Conservation (phyloP, 495 filamentous ascomycete species). For the Talaromyces thailandensis region DNA sequence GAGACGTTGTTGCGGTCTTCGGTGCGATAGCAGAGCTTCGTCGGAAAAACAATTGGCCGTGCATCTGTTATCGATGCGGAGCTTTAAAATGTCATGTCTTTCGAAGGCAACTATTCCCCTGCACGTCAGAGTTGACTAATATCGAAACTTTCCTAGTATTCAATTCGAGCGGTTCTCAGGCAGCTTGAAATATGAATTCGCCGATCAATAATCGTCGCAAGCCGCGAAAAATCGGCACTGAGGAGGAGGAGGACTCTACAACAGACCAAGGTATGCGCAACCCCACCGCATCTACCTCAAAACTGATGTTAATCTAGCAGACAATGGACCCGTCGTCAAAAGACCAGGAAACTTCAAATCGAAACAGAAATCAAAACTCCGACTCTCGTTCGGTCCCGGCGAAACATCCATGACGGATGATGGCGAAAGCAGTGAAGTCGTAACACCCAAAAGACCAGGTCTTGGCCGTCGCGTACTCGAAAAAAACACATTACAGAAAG, state of each 20-base stretch:
- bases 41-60: conserved; percentile 7
- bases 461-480: conserved; percentile 65
- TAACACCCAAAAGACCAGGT: conserved; percentile 59
- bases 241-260: conserved; percentile 51
- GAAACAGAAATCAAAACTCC: conserved; percentile 55
- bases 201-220: conserved; percentile 61
- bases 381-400: conserved; percentile 66
- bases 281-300: background rate
- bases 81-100: background rate
- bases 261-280: background rate
- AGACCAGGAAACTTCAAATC: conserved; percentile 41
- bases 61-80: conserved; percentile 5
- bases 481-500: conserved; percentile 55
- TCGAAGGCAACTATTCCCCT: background rate
- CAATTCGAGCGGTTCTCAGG: too few species aligned
- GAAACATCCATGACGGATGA: conserved; percentile 46
- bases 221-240: conserved; percentile 61
- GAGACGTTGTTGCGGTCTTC: background rate
- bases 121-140: background rate
- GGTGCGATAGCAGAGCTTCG: conserved; percentile 1
- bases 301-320: conserved; percentile 4
- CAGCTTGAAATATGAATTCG: conserved; percentile 54
- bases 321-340: conserved; percentile 30
- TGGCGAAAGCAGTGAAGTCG: conserved; percentile 45
- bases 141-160: too few species aligned